Conservation (phyloP, 345 rosid species). For the Laguncularia racemosa region DNA sequence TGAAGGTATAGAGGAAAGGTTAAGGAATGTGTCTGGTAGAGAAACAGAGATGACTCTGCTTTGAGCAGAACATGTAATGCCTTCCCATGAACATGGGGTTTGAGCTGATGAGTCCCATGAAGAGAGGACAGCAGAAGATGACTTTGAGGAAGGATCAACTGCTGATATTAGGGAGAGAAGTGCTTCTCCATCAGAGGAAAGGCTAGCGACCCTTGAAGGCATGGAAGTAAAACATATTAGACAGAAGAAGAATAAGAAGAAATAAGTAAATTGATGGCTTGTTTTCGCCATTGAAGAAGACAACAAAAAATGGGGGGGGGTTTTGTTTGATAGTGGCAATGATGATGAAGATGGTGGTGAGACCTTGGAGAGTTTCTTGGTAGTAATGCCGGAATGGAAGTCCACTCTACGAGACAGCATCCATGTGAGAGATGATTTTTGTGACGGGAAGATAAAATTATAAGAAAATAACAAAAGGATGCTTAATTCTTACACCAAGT, state of each 20-base stretch:
- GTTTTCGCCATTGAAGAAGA: too few species aligned
- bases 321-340: too few species aligned
- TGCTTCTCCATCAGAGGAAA: constrained; percentile 78
- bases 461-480: constrained; percentile 5
- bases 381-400: constrained; percentile 14
- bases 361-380: constrained; percentile 1
- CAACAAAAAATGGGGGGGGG: too few species aligned
- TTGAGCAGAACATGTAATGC: constrained; percentile 79
- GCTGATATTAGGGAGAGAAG: constrained; percentile 57
- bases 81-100: constrained; percentile 93
- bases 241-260: constrained; percentile 24
- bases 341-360: too few species aligned
- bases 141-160: constrained; percentile 31
- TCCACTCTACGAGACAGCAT: constrained; percentile 39
- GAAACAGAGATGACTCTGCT: constrained; percentile 76
- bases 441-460: background rate
- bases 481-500: constrained; percentile 25
- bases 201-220: constrained; percentile 25
- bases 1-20: constrained; percentile 64
- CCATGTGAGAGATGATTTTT: constrained; percentile 32
- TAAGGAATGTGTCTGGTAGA: constrained; percentile 75
- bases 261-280: background rate
- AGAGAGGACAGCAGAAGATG: constrained; percentile 47
- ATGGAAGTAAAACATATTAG: constrained; percentile 23
- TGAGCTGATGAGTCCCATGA: constrained; percentile 74